A percentile compares a stretch with the other conserved stretches of the same genome.
Conservation (phyloP, 768 basidiomycete genomes). For the Tephrocybe sp. region DNA sequence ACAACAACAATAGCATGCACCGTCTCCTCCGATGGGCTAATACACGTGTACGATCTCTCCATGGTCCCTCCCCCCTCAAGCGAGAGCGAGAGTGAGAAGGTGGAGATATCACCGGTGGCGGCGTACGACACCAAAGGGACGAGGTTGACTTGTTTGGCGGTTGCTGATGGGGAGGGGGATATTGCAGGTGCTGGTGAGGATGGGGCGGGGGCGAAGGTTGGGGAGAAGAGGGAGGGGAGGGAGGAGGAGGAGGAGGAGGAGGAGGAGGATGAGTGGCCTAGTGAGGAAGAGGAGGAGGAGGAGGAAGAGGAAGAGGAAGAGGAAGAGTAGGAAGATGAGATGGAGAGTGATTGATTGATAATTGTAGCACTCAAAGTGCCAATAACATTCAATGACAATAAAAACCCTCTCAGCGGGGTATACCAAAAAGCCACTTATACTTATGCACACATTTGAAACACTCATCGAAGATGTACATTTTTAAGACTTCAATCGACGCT, state of each 20-base stretch:
- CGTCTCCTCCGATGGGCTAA: constrained; percentile 87
- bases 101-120: constrained; percentile 21
- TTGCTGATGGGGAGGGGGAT: constrained; percentile 32
- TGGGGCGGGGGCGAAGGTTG: constrained; percentile 19
- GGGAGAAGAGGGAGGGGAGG: constrained; percentile 24
- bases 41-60: constrained; percentile 74
- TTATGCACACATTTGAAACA: too few relatives aligned
- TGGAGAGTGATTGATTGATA: constrained; percentile 20
- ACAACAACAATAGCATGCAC: constrained; percentile 68
- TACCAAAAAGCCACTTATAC: too few relatives aligned
- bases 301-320: constrained; percentile 8
- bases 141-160: constrained; percentile 25
- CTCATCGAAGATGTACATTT: constrained; percentile 27
- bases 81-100: constrained; percentile 17
- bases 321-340: constrained; percentile 23
- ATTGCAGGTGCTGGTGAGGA: background rate
- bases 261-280: constrained; percentile 19
- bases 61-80: constrained; percentile 34
- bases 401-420: too few relatives aligned
- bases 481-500: constrained; percentile 1
- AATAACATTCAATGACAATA: too few relatives aligned
- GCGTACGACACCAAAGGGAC: constrained; percentile 24
- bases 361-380: too few relatives aligned
- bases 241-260: constrained; percentile 29
- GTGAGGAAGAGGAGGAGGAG: background rate